phyloP scores from a whole-genome alignment of 257 asterid genomes.

The Capsicum chinense region DNA sequence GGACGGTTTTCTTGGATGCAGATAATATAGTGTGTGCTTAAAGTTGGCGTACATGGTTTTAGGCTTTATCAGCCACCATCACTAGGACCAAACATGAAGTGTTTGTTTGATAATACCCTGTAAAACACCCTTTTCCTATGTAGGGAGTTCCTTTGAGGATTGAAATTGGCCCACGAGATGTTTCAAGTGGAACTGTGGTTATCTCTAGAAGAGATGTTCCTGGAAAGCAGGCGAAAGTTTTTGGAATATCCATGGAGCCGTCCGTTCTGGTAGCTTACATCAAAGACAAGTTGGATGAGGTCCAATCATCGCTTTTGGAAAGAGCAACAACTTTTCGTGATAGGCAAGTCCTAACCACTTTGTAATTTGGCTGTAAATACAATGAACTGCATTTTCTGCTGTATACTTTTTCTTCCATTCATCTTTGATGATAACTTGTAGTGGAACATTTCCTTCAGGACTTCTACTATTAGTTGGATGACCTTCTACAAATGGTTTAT shows the following conservation, averaged over 20 bases:
- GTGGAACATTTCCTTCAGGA: not conserved
- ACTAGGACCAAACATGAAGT: conserved; percentile 4
- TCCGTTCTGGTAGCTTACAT: conserved; percentile 71
- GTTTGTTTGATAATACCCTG: conserved; percentile 16
- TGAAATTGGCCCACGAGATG: conserved; percentile 97
- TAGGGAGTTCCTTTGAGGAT: conserved; percentile 97
- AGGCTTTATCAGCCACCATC: not conserved
- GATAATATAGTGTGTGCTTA: not conserved
- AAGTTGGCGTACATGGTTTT: conserved; percentile 3
- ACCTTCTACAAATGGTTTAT: not conserved
- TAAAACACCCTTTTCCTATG: conserved; percentile 36
- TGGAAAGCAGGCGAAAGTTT: conserved; percentile 93
- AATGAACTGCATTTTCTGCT: conserved; percentile 23
- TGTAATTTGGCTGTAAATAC: not conserved
- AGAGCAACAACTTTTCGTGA: conserved; percentile 76
- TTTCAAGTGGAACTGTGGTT: conserved; percentile 75
- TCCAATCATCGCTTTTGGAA: conserved; percentile 79
- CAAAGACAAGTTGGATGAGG: conserved; percentile 70
- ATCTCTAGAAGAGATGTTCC: conserved; percentile 93
- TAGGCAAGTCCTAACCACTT: conserved; percentile 52
- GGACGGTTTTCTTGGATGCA: not conserved
- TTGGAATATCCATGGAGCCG: conserved; percentile 90
- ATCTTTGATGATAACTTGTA: not conserved
- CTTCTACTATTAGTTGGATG: conserved; percentile 8
- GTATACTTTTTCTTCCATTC: not conserved